Evolutionary conservation across 2,329 filamentous ascomycete genomes (phyloP).

Genomic region (Clarireedia hainanense): DNA sequence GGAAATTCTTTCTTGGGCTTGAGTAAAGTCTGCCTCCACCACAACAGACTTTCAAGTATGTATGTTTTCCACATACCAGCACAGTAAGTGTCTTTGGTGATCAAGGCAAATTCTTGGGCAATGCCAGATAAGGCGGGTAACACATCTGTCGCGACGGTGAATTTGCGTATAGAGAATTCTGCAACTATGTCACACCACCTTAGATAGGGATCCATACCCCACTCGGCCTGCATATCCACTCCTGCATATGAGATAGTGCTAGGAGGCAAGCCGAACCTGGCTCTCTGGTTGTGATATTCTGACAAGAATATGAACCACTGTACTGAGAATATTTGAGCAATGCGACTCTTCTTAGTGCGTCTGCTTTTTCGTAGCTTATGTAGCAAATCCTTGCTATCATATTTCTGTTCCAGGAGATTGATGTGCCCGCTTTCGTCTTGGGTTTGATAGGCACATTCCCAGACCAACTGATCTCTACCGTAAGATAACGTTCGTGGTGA

Average conservation of each 20-base stretch:
- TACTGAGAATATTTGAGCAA: neutral
- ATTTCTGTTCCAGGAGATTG: slow-evolving; percentile 9
- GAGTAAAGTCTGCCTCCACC: slow-evolving; percentile 1
- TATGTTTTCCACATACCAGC: slow-evolving; percentile 11
- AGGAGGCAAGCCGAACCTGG: slow-evolving; percentile 1
- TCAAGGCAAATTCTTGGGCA: slow-evolving; percentile 7
- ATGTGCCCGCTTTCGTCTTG: slow-evolving; percentile 9
- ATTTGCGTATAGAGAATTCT: slow-evolving; percentile 6
- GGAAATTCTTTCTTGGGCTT: neutral
- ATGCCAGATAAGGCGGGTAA: slow-evolving; percentile 10
- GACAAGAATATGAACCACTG: neutral
- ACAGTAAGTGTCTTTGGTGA: slow-evolving; percentile 11
- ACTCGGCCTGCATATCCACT: slow-evolving; percentile 1
- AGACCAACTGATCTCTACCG: slow-evolving; percentile 7
- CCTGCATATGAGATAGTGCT: neutral
- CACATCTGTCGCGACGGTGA: slow-evolving; percentile 6
- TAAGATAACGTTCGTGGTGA: slow-evolving; percentile 6
- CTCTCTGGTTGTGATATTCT: neutral
- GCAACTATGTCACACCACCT: slow-evolving; percentile 10
- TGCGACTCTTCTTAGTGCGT: neutral
- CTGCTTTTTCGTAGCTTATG: slow-evolving; percentile 8
- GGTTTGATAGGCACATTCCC: slow-evolving; percentile 8
- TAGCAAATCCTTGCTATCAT: slow-evolving; percentile 11
- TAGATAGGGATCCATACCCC: slow-evolving; percentile 9
- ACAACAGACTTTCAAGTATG: slow-evolving; percentile 5